Evolutionary conservation across 257 asterid species (phyloP), one percentile per base, ranked within the genome.

Genomic region (Nicotiana knightiana): DNA sequence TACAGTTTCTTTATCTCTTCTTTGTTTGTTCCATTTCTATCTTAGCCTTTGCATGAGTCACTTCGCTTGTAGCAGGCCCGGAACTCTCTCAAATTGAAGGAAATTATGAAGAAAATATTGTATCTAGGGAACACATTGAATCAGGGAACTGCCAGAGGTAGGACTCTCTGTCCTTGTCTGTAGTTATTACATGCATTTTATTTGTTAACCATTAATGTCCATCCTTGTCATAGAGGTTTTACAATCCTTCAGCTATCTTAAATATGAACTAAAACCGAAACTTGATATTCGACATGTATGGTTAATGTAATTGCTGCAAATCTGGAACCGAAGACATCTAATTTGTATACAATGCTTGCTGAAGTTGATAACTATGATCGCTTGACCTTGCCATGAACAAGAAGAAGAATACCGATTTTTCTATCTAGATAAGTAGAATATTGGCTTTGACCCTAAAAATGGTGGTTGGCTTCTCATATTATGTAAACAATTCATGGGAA

Each of bases 101-200:
- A 93, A 82, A 92, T 96, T 68, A 83, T 96, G 98, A 94, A 93
- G 93, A 92, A 87, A 85, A 96, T 96, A 81, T 86, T 96, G 78
- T 86, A 85, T 88, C 91, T 96, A 76, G 99, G 99, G 79, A 96
- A 96, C 86, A 92, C 95, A 62, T 86, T 95, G 87, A 95, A 95
- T 85, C 99, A 93, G 83, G 99, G 99, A 88, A 95, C 99, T 86
- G 99, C 99, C 80, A 92, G 99, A 87, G 99, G 98, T 93, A 88
- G 79, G 92, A 43, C 84, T 21, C 82, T 59, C 76, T 62, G 61
- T 55, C 61, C 61, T 55, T 55, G n/a, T 16, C 61, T 55, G 0
- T 54, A 13, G 61, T 13, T 15, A 16, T 55, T 55, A 55, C 61
- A 55, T 55, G 61, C 61, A 55, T 55, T 55, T 55, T 55, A 55